A percentile compares a stretch with the other conserved stretches of the same genome.
Evolutionary conservation across 2,329 filamentous ascomycete species (phyloP).

Genomic region (Pseudocercospora vitis): DNA sequence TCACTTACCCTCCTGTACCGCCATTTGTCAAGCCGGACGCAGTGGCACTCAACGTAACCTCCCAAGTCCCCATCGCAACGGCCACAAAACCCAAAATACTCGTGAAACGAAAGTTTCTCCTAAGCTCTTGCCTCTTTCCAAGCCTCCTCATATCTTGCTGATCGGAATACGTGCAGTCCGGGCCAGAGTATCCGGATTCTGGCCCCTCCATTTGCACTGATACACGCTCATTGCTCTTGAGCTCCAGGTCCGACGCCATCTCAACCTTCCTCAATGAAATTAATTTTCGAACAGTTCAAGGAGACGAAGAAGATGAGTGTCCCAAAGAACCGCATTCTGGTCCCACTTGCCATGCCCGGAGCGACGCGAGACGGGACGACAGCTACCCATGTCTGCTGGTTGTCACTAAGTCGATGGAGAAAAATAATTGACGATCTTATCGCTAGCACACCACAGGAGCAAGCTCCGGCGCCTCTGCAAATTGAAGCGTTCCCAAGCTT

Average conservation of each 20-base stretch:
- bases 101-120: slow-evolving; percentile 25
- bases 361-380: background rate
- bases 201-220: background rate
- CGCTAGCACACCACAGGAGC: background rate
- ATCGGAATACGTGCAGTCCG: slow-evolving; percentile 13
- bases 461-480: background rate
- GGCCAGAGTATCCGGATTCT: background rate
- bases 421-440: background rate
- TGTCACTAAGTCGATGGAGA: background rate
- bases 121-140: slow-evolving; percentile 26
- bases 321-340: background rate
- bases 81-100: slow-evolving; percentile 33
- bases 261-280: too few relatives aligned
- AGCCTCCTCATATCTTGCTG: slow-evolving; percentile 24
- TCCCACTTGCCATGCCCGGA: background rate
- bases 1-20: slow-evolving; percentile 22
- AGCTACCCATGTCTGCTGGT: background rate
- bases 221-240: slow-evolving; percentile 4
- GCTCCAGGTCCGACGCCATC: slow-evolving; percentile 1
- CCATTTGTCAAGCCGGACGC: slow-evolving; percentile 23
- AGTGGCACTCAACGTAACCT: slow-evolving; percentile 18
- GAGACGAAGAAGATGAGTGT: background rate
- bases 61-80: slow-evolving; percentile 35
- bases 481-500: background rate
- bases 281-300: background rate